These are phyloP conservation scores for Aspergillus sclerotiicarbonarius DNA, from an alignment of 495 filamentous ascomycete species.

Conservation along the genomic window DNA sequence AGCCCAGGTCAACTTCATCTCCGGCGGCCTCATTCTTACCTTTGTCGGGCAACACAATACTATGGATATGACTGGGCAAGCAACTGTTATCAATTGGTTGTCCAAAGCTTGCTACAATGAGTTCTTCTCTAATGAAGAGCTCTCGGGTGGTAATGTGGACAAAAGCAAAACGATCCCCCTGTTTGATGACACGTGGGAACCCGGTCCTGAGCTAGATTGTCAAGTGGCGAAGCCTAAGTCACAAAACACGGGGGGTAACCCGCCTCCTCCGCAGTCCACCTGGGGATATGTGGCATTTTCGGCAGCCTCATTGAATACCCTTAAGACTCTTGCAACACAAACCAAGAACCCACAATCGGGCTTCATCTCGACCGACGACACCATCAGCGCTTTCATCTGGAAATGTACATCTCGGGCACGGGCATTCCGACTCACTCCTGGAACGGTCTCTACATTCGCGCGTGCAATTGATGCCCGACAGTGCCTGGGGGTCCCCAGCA, in stretches of 20 bases:
- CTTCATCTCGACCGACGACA: conserved; percentile 54
- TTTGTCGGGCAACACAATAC: conserved; percentile 46
- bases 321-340: conserved; percentile 42
- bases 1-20: conserved; percentile 53
- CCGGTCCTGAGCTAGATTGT: conserved; percentile 15
- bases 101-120: conserved; percentile 52
- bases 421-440: conserved; percentile 32
- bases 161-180: conserved; percentile 42
- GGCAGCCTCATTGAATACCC: conserved; percentile 25
- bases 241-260: no score
- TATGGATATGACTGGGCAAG: conserved; percentile 56
- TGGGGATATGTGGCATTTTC: conserved; percentile 48
- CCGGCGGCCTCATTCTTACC: conserved; percentile 47
- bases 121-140: conserved; percentile 43
- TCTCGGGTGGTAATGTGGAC: conserved; percentile 43
- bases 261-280: no score
- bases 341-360: conserved; percentile 16
- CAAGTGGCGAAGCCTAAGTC: conserved; percentile 1
- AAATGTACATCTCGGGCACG: conserved; percentile 48
- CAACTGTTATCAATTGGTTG: conserved; percentile 46
- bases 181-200: conserved; percentile 33
- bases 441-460: conserved; percentile 33
- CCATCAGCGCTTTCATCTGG: conserved; percentile 54
- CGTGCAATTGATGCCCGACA: conserved; percentile 53
- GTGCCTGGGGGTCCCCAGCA: conserved; percentile 38